Base-by-base conservation (phyloP, 2,329 filamentous ascomycete species). In the Fusarium marasasianum region DNA sequence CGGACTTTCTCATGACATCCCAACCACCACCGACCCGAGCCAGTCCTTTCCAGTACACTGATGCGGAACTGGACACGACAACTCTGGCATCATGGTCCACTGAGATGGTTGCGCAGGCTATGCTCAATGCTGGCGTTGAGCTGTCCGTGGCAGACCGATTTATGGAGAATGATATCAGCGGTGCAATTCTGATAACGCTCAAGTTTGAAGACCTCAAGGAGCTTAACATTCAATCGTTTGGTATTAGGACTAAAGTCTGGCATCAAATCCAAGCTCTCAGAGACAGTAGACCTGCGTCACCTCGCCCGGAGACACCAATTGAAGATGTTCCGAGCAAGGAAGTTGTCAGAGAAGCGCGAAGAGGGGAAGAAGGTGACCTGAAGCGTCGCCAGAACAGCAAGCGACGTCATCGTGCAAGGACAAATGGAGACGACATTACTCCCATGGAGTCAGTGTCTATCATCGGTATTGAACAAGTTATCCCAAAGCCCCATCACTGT, bases 81-180 rank as follows among this genome's bases (percentile, higher is more conserved):
- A 86, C 88, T 56, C 87, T 96, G 68, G 86, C 88, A 22, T 84
- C 85, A 50, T 96, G 93, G 94, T 88, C 90, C 20, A 91, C 93
- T 7, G 88, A 91, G 79, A 92, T 94, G 83, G 93, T 96, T 48
- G 93, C 93, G 63, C 91, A 93, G 79, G 96, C 94, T 90, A 96
- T 98, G 94, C 89, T 92, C 79, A 90, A 94, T 81, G 90, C 91
- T 50, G 94, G 94, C 76, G 91, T 97, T 80, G 95, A 98, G 80
- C 85, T 90, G 58, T 85, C 88, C 12, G 88, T 96, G 57, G 92
- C 96, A 17, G 92, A 97, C 78, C 94, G 93, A 76, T 98, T 99
- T 79, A 88, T 95, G 71, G 90, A 93, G 78, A 97, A 99, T 81
- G 96, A 99, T 80, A 98, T 99, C 81, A 94, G 92, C 33, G 96